Percentiles rank a stretch among this genome's conserved stretches.
Conservation (phyloP, 1,284 basidiomycete genomes). For the Fomitopsis schrenkii region DNA sequence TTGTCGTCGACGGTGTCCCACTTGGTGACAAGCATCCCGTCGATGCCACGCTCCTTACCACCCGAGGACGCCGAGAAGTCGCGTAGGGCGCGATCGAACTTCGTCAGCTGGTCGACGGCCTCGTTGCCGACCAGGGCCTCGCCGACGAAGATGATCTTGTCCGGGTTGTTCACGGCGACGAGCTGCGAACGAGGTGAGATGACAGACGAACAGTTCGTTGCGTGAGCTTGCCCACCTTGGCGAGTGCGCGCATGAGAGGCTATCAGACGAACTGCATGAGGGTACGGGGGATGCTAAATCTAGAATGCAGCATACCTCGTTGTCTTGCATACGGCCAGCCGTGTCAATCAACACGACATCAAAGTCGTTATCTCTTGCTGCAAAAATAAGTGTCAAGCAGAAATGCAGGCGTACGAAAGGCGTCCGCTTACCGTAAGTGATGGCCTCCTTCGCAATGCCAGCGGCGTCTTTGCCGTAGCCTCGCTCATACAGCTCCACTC, state of each 20-base stretch:
- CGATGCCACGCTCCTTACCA: slow-evolving; percentile 82
- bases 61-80: slow-evolving; percentile 79
- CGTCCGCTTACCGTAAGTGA: slow-evolving; percentile 67
- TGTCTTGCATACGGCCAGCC: slow-evolving; percentile 98
- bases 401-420: not conserved
- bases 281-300: not conserved
- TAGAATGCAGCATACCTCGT: slow-evolving; percentile 62
- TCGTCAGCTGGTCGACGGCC: slow-evolving; percentile 91
- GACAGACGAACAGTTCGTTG: not conserved
- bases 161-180: slow-evolving; percentile 86
- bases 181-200: slow-evolving; percentile 44
- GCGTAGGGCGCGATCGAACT: slow-evolving; percentile 88
- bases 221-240: slow-evolving; percentile 57
- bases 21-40: slow-evolving; percentile 95
- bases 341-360: slow-evolving; percentile 97
- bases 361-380: slow-evolving; percentile 83
- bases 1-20: slow-evolving; percentile 97
- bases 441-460: slow-evolving; percentile 94
- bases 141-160: slow-evolving; percentile 96
- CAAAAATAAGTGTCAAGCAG: not conserved
- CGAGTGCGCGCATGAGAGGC: slow-evolving; percentile 97
- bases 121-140: slow-evolving; percentile 96
- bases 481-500: slow-evolving; percentile 91
- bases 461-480: slow-evolving; percentile 99
- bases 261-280: slow-evolving; percentile 22